A percentile compares a stretch with the other conserved stretches of the same genome.
Conservation (phyloP, 352 stramenopile genomes). For the Pythium folliculosum region DNA sequence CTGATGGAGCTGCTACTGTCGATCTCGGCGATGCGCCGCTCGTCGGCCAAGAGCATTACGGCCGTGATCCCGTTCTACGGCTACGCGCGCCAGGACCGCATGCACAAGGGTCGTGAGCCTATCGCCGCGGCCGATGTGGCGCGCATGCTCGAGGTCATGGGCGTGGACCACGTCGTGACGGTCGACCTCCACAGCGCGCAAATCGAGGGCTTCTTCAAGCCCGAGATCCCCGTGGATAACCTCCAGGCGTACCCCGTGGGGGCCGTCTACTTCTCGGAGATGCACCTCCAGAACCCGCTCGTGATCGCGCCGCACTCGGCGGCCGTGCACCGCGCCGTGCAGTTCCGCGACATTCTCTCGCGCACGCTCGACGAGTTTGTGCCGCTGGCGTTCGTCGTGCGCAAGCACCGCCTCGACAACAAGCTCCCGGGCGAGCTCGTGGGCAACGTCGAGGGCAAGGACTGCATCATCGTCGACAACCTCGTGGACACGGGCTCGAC, state of each 20-base stretch:
- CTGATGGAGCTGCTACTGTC: constrained; percentile 86
- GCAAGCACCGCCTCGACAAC: constrained; percentile 80
- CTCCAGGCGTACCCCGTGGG: constrained; percentile 84
- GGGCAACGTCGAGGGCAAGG: constrained; percentile 74
- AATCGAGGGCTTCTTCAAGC: constrained; percentile 90
- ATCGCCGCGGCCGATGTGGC: constrained; percentile 83
- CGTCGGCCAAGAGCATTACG: constrained; percentile 86
- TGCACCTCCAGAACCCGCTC: constrained; percentile 61
- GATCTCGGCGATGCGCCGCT: constrained; percentile 80
- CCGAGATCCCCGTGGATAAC: constrained; percentile 85
- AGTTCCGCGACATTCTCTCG: constrained; percentile 83
- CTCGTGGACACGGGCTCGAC: constrained; percentile 86
- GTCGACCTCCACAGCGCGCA: constrained; percentile 88
- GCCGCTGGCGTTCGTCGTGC: constrained; percentile 80
- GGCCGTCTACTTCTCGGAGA: constrained; percentile 86
- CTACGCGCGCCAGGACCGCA: constrained; percentile 84
- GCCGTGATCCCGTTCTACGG: constrained; percentile 89
- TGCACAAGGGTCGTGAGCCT: constrained; percentile 82
- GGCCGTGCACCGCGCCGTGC: constrained; percentile 70
- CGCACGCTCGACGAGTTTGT: constrained; percentile 78
- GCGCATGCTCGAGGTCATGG: constrained; percentile 90
- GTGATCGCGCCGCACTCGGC: constrained; percentile 84
- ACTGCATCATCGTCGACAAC: constrained; percentile 88
- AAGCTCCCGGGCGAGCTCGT: constrained; percentile 73
- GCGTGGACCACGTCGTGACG: constrained; percentile 86